phyloP scores from a whole-genome alignment of 2,329 filamentous ascomycete species.

The Sporothrix brasiliensis region DNA sequence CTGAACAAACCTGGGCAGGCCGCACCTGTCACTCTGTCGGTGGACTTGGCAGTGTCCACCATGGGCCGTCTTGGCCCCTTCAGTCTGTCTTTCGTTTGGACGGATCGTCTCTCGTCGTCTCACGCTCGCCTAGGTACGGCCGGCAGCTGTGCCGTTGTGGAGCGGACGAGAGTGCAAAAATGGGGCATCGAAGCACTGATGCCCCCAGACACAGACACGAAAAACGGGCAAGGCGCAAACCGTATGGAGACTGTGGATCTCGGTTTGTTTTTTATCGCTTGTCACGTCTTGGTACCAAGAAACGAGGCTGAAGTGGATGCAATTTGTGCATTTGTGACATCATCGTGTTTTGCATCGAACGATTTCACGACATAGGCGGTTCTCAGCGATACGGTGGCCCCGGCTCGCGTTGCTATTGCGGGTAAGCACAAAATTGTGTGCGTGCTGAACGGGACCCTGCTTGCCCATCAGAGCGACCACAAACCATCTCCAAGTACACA shows the following conservation, averaged over 20 bases:
- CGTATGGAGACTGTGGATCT: constrained; percentile 3
- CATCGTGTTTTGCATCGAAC: neutral
- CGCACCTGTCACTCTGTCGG: neutral
- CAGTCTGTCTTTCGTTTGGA: neutral
- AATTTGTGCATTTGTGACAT: neutral
- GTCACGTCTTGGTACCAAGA: neutral
- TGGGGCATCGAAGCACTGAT: neutral
- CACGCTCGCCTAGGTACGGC: constrained; percentile 1
- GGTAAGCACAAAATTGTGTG: too few relatives aligned
- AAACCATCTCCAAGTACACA: neutral
- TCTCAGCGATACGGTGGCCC: too few relatives aligned
- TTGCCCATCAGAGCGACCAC: neutral
- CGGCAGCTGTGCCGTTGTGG: constrained; percentile 28
- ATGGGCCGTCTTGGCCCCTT: neutral
- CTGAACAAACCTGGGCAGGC: neutral
- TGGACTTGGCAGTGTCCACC: neutral
- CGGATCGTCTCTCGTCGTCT: neutral
- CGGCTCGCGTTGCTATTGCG: too few relatives aligned
- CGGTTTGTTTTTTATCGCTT: neutral
- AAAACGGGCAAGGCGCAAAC: neutral
- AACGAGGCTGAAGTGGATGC: neutral
- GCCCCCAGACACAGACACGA: neutral
- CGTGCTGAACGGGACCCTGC: neutral
- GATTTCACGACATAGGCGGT: too few relatives aligned
- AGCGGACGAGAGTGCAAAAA: neutral